These are phyloP conservation scores for Camellia japonica DNA, from an alignment of 148 eudicot genomes.

Conservation along the genomic window DNA sequence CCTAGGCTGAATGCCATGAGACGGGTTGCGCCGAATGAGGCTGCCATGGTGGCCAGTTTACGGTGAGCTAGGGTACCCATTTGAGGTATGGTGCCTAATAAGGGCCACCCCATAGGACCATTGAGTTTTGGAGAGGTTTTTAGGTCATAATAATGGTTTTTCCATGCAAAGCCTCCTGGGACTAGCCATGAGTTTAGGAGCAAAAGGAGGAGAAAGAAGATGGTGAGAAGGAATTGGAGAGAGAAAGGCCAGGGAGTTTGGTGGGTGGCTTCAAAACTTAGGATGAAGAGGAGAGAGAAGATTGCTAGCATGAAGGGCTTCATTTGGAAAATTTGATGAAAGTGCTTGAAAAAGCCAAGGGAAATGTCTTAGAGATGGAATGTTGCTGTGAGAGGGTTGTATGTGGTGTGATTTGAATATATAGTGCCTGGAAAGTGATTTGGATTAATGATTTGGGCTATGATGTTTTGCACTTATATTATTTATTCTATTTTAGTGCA, in stretches of 20 bases:
- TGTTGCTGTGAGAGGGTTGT: constrained; percentile 27
- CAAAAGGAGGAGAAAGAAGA: constrained; percentile 33
- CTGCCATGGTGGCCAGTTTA: constrained; percentile 54
- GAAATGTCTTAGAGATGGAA: constrained; percentile 6
- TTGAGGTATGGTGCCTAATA: constrained; percentile 56
- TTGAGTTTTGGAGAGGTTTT: constrained; percentile 27
- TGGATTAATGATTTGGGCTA: constrained; percentile 17
- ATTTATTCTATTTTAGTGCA: no score
- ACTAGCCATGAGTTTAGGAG: constrained; percentile 49
- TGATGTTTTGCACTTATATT: no score
- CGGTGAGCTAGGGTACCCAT: constrained; percentile 62
- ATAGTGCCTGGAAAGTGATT: constrained; percentile 31
- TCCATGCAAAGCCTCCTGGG: constrained; percentile 86
- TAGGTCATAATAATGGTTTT: constrained; percentile 21
- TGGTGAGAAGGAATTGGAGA: constrained; percentile 23
- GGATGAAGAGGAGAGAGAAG: constrained; percentile 22
- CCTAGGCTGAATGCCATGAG: constrained; percentile 80
- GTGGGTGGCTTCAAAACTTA: constrained; percentile 27
- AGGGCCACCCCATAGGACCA: constrained; percentile 70
- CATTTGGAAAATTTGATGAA: constrained; percentile 11
- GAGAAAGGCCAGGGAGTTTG: constrained; percentile 31
- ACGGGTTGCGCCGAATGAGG: constrained; percentile 40
- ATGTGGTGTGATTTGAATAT: constrained; percentile 32
- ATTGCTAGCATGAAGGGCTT: constrained; percentile 32
- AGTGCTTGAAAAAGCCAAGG: not conserved